Conservation (phyloP, 2,329 filamentous ascomycete species). For the Colletotrichum sp. region DNA sequence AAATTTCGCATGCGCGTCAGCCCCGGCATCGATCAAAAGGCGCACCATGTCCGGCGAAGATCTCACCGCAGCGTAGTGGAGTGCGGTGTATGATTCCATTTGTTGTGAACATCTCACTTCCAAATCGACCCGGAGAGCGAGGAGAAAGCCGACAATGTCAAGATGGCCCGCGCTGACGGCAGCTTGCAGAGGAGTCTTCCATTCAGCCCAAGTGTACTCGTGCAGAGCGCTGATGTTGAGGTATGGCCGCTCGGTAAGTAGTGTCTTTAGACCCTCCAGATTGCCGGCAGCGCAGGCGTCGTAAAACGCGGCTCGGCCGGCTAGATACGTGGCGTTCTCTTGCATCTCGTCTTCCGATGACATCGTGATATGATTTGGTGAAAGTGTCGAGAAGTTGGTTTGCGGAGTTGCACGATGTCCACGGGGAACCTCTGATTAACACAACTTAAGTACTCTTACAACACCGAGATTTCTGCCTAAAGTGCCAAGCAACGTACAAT, state of each 20-base stretch:
- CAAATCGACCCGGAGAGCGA: not conserved
- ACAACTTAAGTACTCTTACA: fast-evolving
- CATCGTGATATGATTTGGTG: not conserved
- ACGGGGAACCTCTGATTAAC: not conserved
- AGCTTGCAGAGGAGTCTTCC: not conserved
- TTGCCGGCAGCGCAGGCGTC: not conserved
- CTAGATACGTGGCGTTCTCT: not conserved
- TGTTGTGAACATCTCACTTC: not conserved
- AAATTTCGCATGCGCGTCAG: not conserved
- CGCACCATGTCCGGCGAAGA: not conserved
- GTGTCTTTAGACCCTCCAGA: not conserved
- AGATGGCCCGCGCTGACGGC: not conserved
- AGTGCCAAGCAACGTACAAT: not conserved
- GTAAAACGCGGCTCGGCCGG: not conserved
- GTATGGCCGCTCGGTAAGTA: not conserved
- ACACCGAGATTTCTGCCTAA: not conserved
- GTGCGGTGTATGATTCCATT: not conserved
- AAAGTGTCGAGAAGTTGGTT: not conserved
- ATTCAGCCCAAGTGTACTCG: not conserved
- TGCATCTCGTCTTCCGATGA: not conserved
- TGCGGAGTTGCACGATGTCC: not conserved
- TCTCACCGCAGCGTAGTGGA: not conserved
- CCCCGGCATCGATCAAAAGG: fast-evolving
- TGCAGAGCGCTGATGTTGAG: not conserved
- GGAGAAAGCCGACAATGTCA: not conserved